Base-by-base conservation (phyloP, 495 filamentous ascomycete species). In the Hypoxylon intermedium region DNA sequence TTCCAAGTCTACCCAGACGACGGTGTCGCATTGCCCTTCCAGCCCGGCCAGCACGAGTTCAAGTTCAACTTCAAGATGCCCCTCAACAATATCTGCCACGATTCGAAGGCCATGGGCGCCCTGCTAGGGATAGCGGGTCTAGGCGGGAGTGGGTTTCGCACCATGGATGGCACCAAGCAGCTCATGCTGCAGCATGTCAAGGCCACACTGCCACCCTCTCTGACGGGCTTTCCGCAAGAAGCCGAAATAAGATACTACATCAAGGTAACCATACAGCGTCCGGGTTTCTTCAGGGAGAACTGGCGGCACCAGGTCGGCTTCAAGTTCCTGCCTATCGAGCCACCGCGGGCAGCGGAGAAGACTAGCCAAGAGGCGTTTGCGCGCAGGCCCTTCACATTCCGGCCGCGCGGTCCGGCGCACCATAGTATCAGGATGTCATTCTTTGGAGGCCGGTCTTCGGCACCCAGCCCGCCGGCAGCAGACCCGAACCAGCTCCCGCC, bases 241-340 rank as follows among this genome's bases (percentile, higher is more conserved):
- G 94, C 93, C 44, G 92, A 93, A 71, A 93, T 98, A 51, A 84
- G 85, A 63, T 98, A 98, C 70, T 98, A 89, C 59, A 79, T 97
- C 57, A 98, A 98, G 70, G 92, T 86, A 9, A 98, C 94, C 0
- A 85, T 98, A 1, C 85, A 89, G 53, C 80, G 92, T 21, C 89
- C 90, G 0, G 83, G 88, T 18, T 83, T 95, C 58, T 93, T 91
- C 72, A 89, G 90, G 67, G 91, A 93, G 73, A 97, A 96, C 65
- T 87, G 89, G 72, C 79, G 92, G 19, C 76, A 76, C 53, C 71
- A 77, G 56, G 53, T 75, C 44, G 79, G 79, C 21, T 76, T 98
- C 69, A 92, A 89, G 36, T 96, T 98, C 71, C 79, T 97, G 6
- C 94, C 94, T 5, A 92, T 98, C 67, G 94, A 98, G 67, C 91